Evolutionary conservation across 2,329 filamentous ascomycete genomes (phyloP), one percentile per base, ranked within the genome.

Genomic region (Xylariaceae sp.): DNA sequence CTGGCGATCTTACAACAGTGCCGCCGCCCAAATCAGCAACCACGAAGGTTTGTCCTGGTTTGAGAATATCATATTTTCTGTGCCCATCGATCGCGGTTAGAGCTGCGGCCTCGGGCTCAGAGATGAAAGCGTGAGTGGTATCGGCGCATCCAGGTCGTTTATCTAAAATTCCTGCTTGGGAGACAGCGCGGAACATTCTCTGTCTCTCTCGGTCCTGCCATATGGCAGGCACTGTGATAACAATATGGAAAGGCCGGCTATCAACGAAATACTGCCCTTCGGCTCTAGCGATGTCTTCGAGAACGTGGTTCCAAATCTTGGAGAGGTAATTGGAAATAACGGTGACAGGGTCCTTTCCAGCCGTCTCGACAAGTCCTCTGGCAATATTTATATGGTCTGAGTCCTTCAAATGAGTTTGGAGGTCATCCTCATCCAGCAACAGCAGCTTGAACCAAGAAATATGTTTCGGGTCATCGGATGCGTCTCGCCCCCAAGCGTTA

Each of bases 51-150:
- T 67, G 60, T 8, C 52, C 61, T 5, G 3, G 3, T 0, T 32
- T 8, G 4, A 54, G 45, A 9, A 6, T n/a, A 5, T 37, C 29
- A 9, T 32, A 37, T 26, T 47, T 57, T 63, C 33, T 65, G 45
- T 73, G 46, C 2, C 72, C 69, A 0, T 63, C 55, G 0, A 78
- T 55, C 0, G 70, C 71, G 0, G 74, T 70, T 0, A 80, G 30
- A 0, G 75, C 75, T 0, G 76, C 77, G 0, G 76, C 77, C 52
- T 80, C 76, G 0, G 77, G 77, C 50, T 80, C 77, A 0, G 72
- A 70, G 0, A 78, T 57, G 32, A 78, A 74, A 0, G 53, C 32
- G 5, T 77, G 41, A 0, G 48, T 65, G 0, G 41, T 55, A 8
- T 45, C 40, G 2, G 11, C 33, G 4, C 33, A 75, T 75, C 0